These are phyloP conservation scores for Skeletonema tropicum DNA, from an alignment of 108 stramenopile genomes.

Conservation along the genomic window DNA sequence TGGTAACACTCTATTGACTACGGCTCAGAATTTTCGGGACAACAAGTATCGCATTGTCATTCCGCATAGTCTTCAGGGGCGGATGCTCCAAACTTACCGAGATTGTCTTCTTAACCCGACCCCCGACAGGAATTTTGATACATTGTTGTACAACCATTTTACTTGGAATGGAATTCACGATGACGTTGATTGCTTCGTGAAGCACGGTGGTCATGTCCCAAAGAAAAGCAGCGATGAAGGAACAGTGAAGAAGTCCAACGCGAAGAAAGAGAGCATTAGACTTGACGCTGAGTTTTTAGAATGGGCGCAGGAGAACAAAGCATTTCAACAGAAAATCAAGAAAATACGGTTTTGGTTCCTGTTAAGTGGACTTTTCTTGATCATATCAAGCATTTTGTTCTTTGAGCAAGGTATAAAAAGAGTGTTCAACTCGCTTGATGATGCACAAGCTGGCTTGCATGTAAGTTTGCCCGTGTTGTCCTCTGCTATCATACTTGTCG, in stretches of 20 bases:
- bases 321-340: conserved; percentile 20
- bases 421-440: conserved; percentile 33
- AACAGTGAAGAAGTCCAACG: conserved; percentile 1
- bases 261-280: not conserved
- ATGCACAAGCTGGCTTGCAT: conserved; percentile 24
- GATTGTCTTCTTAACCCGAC: conserved; percentile 41
- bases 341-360: conserved; percentile 31
- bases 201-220: conserved; percentile 20
- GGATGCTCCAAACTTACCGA: conserved; percentile 38
- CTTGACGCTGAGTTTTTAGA: conserved; percentile 16
- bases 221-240: conserved; percentile 23
- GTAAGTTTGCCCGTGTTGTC: conserved; percentile 2
- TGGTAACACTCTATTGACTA: conserved; percentile 35
- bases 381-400: conserved; percentile 35
- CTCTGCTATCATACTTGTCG: not conserved
- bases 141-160: conserved; percentile 41
- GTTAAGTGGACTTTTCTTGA: conserved; percentile 18
- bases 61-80: conserved; percentile 31
- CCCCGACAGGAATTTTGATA: conserved; percentile 38
- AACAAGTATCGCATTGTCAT: conserved; percentile 45
- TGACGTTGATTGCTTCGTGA: conserved; percentile 42
- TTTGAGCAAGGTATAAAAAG: conserved; percentile 27
- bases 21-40: conserved; percentile 43
- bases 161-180: conserved; percentile 50
- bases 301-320: conserved; percentile 11